Base-by-base conservation (phyloP, 2,329 filamentous ascomycete species). In the Clarireedia hainanense region DNA sequence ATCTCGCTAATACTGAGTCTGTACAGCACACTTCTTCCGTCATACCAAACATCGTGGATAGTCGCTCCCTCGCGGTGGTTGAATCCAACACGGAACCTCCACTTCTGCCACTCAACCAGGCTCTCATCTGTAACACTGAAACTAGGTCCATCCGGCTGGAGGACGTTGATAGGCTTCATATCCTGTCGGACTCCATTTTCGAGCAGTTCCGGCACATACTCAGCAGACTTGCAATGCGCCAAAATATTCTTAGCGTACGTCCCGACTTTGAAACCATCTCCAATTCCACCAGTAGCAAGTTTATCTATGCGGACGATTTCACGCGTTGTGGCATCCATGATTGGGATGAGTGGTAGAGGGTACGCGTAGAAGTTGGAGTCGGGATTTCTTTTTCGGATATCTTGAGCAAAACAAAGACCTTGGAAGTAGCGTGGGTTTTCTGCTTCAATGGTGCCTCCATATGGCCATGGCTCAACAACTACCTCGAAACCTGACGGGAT, bases 61-160 rank as follows among this genome's bases (percentile, higher is more conserved):
- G 80, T 80, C 0, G 78, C 77, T 15, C 82, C 81, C 67, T 85
- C 83, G 2, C 82, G 70, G 40, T 75, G 73, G 68, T 82, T 84
- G 68, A 83, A 85, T 1, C 76, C 76, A 14, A 86, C 80, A 50
- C 82, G 72, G 69, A 86, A 84, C 10, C 76, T 73, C 81, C 80
- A 84, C 61, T 81, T 78, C 65, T 80, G 76, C 77, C 77, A 79
- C 62, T 74, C 68, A 14, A 76, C 65, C 39, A 73, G 62, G 55
- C 64, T 70, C 66, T 74, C 62, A 66, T 73, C 64, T 58, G 68
- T 72, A 24, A 84, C 74, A 4, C 69, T 75, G 69, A 85, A 86
- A 2, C 78, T 81, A 0, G 81, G 77, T 0, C 83, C 82, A 40
- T 85, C 80, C 0, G 82, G 82, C 60, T 86, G 83, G 6, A 78